Conservation (phyloP, 2,329 filamentous ascomycete genomes). For the Diaporthe vaccinii region DNA sequence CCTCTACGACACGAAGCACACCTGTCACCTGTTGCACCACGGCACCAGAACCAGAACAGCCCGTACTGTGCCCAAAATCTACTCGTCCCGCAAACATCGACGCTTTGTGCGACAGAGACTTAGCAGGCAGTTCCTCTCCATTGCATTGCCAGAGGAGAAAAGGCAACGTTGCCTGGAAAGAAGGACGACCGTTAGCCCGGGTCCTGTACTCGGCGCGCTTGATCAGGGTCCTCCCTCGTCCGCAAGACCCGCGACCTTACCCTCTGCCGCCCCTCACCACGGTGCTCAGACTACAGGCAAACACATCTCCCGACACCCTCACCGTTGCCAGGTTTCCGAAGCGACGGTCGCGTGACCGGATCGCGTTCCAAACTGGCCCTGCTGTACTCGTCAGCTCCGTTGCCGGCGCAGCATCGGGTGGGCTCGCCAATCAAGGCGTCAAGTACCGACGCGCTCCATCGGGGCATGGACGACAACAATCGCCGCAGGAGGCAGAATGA, state of each 20-base stretch:
- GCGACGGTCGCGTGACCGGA: conserved; percentile 50
- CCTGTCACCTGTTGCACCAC: conserved; percentile 38
- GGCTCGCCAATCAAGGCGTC: conserved; percentile 70
- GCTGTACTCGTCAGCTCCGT: conserved; percentile 71
- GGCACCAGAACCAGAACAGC: conserved; percentile 35
- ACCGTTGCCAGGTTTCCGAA: conserved; percentile 33
- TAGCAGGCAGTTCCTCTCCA: conserved; percentile 32
- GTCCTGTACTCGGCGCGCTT: conserved; percentile 32
- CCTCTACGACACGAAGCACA: conserved; percentile 40
- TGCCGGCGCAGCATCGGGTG: conserved; percentile 76
- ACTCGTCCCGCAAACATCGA: conserved; percentile 37
- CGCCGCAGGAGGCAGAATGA: conserved; percentile 80
- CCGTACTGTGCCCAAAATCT: conserved; percentile 36
- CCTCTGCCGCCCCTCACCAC: conserved; percentile 35
- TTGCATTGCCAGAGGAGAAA: conserved; percentile 19
- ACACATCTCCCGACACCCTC: conserved; percentile 35
- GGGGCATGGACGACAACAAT: conserved; percentile 83
- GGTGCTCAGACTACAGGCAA: conserved; percentile 27
- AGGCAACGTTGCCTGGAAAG: conserved; percentile 26
- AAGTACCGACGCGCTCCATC: conserved; percentile 62
- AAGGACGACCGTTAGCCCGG: conserved; percentile 36
- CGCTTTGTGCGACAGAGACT: conserved; percentile 37
- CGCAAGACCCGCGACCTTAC: conserved; percentile 39
- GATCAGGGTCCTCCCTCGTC: conserved; percentile 34
- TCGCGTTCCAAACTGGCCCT: conserved; percentile 71